These are phyloP conservation scores for Blakeslea trispora DNA, from an alignment of 371 early-diverging fungal species.

Conservation along the genomic window DNA sequence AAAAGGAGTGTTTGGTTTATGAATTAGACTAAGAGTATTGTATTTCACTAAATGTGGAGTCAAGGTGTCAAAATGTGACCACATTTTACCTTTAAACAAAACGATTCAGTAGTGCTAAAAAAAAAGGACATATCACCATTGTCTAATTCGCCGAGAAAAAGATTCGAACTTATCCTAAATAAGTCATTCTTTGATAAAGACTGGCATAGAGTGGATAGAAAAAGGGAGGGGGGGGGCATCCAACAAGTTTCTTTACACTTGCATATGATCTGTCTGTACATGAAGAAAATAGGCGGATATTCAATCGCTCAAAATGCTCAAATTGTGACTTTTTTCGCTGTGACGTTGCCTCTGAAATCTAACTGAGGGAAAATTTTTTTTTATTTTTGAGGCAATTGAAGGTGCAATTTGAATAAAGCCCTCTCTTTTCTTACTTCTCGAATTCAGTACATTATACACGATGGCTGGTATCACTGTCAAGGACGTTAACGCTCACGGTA, in stretches of 20 bases:
- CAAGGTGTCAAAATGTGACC: no score
- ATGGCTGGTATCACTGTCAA: slow-evolving; percentile 86
- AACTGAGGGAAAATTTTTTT: slow-evolving; percentile 16
- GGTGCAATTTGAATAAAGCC: slow-evolving; percentile 11
- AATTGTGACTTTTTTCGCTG: background rate
- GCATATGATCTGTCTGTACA: no score
- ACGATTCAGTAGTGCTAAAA: no score
- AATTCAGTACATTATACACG: slow-evolving; percentile 32
- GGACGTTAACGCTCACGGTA: slow-evolving; percentile 90
- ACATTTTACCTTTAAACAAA: slow-evolving; percentile 19
- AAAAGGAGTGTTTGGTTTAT: no score
- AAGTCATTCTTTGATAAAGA: no score
- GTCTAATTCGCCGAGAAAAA: no score
- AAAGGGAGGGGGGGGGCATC: no score
- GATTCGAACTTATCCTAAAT: no score
- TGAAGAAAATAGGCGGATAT: background rate
- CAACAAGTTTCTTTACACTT: no score
- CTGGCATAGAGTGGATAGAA: background rate
- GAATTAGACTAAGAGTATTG: no score
- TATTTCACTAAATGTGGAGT: no score
- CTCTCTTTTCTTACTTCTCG: slow-evolving; percentile 30
- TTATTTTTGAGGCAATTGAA: slow-evolving; percentile 17
- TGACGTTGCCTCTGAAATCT: background rate
- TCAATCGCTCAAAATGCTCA: background rate
- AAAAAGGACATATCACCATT: no score